A percentile compares a stretch with the other conserved stretches of the same genome.
Evolutionary conservation across 2,329 filamentous ascomycete genomes (phyloP).

Genomic region (Fusarium ambrosium): DNA sequence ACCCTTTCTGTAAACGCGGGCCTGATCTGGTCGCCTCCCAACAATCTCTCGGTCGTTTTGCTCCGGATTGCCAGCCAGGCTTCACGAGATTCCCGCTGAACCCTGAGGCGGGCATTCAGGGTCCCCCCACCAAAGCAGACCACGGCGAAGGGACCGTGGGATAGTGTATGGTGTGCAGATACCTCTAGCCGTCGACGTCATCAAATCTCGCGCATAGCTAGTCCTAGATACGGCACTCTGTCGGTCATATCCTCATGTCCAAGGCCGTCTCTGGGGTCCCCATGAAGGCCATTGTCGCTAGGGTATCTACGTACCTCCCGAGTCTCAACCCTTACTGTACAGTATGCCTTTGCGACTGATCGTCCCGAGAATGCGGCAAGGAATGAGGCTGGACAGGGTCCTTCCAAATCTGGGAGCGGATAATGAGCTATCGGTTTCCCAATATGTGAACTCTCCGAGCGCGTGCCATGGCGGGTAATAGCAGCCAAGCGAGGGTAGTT

Average conservation of each 20-base stretch:
- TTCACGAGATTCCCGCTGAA: conserved; percentile 15
- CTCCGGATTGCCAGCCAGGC: conserved; percentile 37
- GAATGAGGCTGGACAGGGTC: conserved; percentile 15
- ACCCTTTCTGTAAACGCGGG: not conserved
- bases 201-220: conserved; percentile 3
- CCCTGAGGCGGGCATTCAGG: conserved; percentile 31
- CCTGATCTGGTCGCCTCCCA: conserved; percentile 12
- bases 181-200: conserved; percentile 29
- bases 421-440: conserved; percentile 24
- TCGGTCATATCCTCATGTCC: not conserved
- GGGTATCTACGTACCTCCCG: not conserved
- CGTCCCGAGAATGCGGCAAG: conserved; percentile 5
- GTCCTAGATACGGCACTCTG: not conserved
- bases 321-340: not conserved
- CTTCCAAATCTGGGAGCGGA: conserved; percentile 3
- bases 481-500: not conserved
- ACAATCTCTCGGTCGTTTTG: conserved; percentile 40
- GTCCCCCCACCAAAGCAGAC: conserved; percentile 25
- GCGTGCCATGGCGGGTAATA: conserved; percentile 1
- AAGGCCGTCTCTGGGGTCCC: not conserved
- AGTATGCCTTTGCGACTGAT: not conserved
- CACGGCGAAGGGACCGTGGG: not conserved
- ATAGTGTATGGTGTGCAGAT: conserved; percentile 7
- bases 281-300: not conserved
- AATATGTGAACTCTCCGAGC: not conserved